Conservation (phyloP, 2,329 filamentous ascomycete genomes). For the Stemphylium vesicarium region DNA sequence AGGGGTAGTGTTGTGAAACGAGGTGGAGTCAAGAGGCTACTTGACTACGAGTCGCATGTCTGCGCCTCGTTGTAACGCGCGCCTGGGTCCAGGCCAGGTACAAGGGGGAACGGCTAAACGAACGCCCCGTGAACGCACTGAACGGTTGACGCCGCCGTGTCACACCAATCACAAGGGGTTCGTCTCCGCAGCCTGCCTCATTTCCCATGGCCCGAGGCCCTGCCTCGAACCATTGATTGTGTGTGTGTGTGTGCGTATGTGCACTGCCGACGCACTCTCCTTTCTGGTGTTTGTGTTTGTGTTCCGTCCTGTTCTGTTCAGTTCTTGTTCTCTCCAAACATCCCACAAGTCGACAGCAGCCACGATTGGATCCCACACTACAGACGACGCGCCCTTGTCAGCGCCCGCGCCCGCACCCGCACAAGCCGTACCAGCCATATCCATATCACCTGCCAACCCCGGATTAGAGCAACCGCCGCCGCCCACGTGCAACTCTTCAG, state of each 20-base stretch:
- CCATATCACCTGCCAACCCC: slow-evolving; percentile 14
- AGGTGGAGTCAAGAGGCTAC: too few species aligned
- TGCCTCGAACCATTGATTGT: slow-evolving; percentile 13
- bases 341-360: neutral
- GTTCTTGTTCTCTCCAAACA: neutral
- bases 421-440: slow-evolving; percentile 12
- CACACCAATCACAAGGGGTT: slow-evolving; percentile 26
- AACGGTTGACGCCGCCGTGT: slow-evolving; percentile 1
- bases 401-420: slow-evolving; percentile 8
- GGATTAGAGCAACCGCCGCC: slow-evolving; percentile 15
- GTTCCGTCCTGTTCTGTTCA: neutral
- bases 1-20: neutral
- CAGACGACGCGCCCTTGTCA: slow-evolving; percentile 8
- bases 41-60: neutral
- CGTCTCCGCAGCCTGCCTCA: slow-evolving; percentile 27
- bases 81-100: neutral
- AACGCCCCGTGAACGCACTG: neutral
- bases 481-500: slow-evolving; percentile 22
- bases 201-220: slow-evolving; percentile 17
- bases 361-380: slow-evolving; percentile 15
- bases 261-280: neutral
- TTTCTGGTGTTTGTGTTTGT: neutral
- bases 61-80: neutral
- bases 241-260: neutral
- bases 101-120: neutral